Conservation (phyloP, 352 stramenopile genomes). For the Salisapilia sapeloensis region DNA sequence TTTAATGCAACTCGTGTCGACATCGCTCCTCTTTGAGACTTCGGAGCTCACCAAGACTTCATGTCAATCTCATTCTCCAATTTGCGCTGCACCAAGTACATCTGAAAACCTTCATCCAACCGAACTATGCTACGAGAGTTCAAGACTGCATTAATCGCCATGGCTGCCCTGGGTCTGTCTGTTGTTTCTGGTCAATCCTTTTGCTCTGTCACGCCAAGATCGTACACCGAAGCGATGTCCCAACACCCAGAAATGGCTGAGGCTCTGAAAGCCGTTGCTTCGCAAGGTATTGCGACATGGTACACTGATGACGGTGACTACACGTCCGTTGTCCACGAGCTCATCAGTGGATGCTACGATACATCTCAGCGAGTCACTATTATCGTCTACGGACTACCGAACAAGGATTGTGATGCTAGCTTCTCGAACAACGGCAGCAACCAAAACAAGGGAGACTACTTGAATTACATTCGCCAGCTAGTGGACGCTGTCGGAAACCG, state of each 20-base stretch:
- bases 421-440: constrained; percentile 20
- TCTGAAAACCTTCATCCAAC: too few species aligned
- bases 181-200: too few species aligned
- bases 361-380: constrained; percentile 19
- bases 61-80: too few species aligned
- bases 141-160: too few species aligned
- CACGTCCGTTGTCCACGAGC: constrained; percentile 6
- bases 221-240: constrained; percentile 23
- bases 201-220: constrained; percentile 22
- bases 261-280: constrained; percentile 20
- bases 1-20: too few species aligned
- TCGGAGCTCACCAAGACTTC: too few species aligned
- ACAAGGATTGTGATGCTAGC: constrained; percentile 49
- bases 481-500: constrained; percentile 16
- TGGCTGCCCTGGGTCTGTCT: too few species aligned
- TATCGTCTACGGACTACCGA: constrained; percentile 53
- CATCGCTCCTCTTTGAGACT: too few species aligned
- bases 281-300: constrained; percentile 38
- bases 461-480: constrained; percentile 21
- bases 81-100: too few species aligned
- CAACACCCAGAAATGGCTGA: constrained; percentile 17
- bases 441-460: constrained; percentile 20
- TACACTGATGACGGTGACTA: constrained; percentile 44
- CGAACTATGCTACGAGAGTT: too few species aligned
- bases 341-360: constrained; percentile 12